Percentiles rank a stretch among this genome's conserved stretches.
These are phyloP conservation scores for Scheffersomyces cryptocercus DNA, from an alignment of 1,139 yeast genomes.

Conservation along the genomic window DNA sequence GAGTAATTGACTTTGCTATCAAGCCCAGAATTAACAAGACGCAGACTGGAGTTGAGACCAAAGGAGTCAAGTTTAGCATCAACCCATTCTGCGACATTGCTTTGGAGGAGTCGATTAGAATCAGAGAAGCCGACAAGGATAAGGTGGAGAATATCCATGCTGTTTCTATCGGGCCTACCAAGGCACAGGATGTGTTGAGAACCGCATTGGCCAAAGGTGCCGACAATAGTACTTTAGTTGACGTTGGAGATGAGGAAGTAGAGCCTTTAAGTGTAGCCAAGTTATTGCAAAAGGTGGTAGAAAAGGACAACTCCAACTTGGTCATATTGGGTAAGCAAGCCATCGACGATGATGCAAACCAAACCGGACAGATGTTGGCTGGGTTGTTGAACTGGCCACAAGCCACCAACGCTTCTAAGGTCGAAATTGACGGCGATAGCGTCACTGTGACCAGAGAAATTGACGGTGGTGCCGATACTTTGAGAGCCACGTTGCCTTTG, in stretches of 20 bases:
- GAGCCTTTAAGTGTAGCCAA: conserved; percentile 95
- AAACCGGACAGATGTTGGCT: conserved; percentile 97
- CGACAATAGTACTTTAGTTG: conserved; percentile 80
- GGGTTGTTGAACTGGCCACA: conserved; percentile 96
- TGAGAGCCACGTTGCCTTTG: conserved; percentile 77
- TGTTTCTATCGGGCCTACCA: conserved; percentile 86
- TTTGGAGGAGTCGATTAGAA: conserved; percentile 82
- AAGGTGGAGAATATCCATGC: conserved; percentile 84
- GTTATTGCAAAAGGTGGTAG: conserved; percentile 71
- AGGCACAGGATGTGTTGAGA: conserved; percentile 85
- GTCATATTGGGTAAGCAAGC: conserved; percentile 94
- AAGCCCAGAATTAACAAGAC: conserved; percentile 91
- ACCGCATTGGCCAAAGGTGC: conserved; percentile 95
- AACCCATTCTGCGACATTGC: conserved; percentile 99
- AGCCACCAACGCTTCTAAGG: conserved; percentile 94
- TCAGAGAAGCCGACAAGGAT: conserved; percentile 69
- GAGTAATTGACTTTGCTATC: conserved; percentile 92
- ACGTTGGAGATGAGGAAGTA: conserved; percentile 68
- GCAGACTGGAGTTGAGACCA: conserved; percentile 81
- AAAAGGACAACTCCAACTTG: conserved; percentile 69
- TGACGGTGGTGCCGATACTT: conserved; percentile 91
- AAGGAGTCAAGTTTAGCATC: conserved; percentile 89
- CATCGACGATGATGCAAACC: conserved; percentile 91
- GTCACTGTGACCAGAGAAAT: conserved; percentile 87
- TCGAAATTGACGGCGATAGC: conserved; percentile 59